These are phyloP conservation scores for Fragilariopsis cylindrus DNA, from an alignment of 108 stramenopile genomes.

Conservation along the genomic window DNA sequence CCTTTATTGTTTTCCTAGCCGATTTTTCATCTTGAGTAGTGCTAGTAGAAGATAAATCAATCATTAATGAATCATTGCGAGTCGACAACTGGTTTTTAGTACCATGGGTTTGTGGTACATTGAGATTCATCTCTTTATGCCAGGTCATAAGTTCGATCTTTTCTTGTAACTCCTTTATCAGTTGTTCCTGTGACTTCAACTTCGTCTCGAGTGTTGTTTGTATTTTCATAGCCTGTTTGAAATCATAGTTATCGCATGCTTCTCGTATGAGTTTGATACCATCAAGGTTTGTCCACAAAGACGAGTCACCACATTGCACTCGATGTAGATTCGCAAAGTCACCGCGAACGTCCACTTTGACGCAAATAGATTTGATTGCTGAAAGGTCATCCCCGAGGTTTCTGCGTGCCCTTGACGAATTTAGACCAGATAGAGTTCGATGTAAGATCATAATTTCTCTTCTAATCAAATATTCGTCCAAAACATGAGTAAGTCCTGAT, in stretches of 20 bases:
- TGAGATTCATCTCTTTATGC: conserved; percentile 32
- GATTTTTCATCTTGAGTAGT: not conserved
- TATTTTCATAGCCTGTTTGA: conserved; percentile 32
- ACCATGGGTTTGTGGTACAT: conserved; percentile 7
- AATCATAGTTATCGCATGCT: conserved; percentile 12
- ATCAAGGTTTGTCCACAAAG: conserved; percentile 41
- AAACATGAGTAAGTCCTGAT: conserved; percentile 27
- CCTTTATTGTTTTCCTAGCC: not conserved
- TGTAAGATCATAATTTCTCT: conserved; percentile 29
- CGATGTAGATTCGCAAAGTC: conserved; percentile 48
- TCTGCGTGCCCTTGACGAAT: conserved; percentile 10
- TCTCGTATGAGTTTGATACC: conserved; percentile 28
- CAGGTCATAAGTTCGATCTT: conserved; percentile 31
- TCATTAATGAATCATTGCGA: not conserved
- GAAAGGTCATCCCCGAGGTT: conserved; percentile 23
- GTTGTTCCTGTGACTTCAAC: conserved; percentile 21
- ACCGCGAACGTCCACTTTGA: conserved; percentile 36
- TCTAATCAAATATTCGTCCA: conserved; percentile 32
- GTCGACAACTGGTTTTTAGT: not conserved
- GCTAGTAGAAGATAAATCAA: not conserved
- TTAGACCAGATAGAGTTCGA: conserved; percentile 23
- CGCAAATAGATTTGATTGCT: conserved; percentile 33
- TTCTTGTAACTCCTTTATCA: conserved; percentile 37
- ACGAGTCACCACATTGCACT: conserved; percentile 36
- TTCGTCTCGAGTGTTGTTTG: conserved; percentile 27